Percentiles rank a stretch among this genome's conserved stretches.
Conservation (phyloP, 441 rosid species). For the Adansonia rubrostipa region DNA sequence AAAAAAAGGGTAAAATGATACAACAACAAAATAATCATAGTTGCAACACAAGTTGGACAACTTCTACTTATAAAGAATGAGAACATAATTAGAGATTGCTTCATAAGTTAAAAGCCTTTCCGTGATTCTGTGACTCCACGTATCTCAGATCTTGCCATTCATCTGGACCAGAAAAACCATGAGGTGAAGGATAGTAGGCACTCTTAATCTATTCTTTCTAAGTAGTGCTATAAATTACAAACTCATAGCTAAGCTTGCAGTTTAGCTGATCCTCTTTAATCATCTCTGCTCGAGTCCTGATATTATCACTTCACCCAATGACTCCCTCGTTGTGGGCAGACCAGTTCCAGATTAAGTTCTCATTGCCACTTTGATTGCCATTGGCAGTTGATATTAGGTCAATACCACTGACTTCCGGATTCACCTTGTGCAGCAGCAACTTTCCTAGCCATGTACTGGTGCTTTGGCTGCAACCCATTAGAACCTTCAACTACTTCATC, state of each 20-base stretch:
- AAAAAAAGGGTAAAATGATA: neutral
- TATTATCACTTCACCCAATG: too few relatives aligned
- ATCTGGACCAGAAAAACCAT: too few relatives aligned
- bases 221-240: too few relatives aligned
- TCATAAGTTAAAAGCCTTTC: neutral
- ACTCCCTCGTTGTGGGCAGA: too few relatives aligned
- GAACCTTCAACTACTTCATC: conserved; percentile 70
- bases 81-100: neutral
- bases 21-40: neutral
- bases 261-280: too few relatives aligned
- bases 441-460: conserved; percentile 80
- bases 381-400: conserved; percentile 26
- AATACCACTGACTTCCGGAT: conserved; percentile 77
- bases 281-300: too few relatives aligned
- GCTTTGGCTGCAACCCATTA: conserved; percentile 75
- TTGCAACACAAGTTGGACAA: neutral
- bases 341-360: too few relatives aligned
- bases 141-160: too few relatives aligned
- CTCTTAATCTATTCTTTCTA: too few relatives aligned
- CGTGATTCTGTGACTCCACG: too few relatives aligned
- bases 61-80: neutral
- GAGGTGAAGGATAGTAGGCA: too few relatives aligned
- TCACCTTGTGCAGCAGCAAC: conserved; percentile 86
- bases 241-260: too few relatives aligned
- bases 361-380: neutral